Percentiles rank a stretch among this genome's conserved stretches.
Evolutionary conservation across 1,284 basidiomycete species (phyloP).

Genomic region (Grifola frondosa): DNA sequence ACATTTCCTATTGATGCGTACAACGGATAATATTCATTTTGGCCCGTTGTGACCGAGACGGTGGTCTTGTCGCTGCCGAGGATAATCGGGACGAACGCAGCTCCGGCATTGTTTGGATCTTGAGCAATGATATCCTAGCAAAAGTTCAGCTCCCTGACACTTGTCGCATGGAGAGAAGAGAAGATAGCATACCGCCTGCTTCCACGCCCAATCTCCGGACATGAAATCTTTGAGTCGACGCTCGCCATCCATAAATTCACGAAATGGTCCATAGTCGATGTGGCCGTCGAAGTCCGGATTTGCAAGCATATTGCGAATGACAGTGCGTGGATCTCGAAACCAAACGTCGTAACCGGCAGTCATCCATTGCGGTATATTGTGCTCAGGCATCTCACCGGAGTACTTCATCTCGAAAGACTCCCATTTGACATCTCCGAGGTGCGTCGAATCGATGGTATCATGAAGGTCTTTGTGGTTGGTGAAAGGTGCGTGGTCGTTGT

Average conservation of each 20-base stretch:
- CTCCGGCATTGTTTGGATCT: conserved; percentile 7
- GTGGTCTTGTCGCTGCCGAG: conserved; percentile 39
- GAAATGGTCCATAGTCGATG: conserved; percentile 22
- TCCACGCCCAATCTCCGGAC: conserved; percentile 20
- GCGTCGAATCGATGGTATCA: conserved; percentile 18
- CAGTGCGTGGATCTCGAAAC: conserved; percentile 15
- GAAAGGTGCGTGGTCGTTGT: conserved; percentile 20
- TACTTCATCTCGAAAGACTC: conserved; percentile 18
- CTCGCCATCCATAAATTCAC: conserved; percentile 7
- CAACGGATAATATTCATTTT: conserved; percentile 21
- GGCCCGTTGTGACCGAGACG: conserved; percentile 19
- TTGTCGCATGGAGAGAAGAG: no score
- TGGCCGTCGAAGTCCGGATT: conserved; percentile 26
- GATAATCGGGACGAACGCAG: conserved; percentile 29
- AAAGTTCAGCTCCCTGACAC: no score
- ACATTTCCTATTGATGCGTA: conserved; percentile 21
- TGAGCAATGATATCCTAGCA: conserved; percentile 10
- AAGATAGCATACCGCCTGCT: conserved; percentile 16
- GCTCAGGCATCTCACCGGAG: conserved; percentile 4
- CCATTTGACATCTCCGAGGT: conserved; percentile 25
- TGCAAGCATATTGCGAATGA: conserved; percentile 21
- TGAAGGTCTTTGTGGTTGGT: conserved; percentile 16
- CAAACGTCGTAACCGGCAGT: conserved; percentile 17
- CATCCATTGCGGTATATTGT: conserved; percentile 20
- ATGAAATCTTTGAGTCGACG: conserved; percentile 16